Evolutionary conservation across 169 alveolate genomes (phyloP).

Genomic region (Cryptosporidium parvum): DNA sequence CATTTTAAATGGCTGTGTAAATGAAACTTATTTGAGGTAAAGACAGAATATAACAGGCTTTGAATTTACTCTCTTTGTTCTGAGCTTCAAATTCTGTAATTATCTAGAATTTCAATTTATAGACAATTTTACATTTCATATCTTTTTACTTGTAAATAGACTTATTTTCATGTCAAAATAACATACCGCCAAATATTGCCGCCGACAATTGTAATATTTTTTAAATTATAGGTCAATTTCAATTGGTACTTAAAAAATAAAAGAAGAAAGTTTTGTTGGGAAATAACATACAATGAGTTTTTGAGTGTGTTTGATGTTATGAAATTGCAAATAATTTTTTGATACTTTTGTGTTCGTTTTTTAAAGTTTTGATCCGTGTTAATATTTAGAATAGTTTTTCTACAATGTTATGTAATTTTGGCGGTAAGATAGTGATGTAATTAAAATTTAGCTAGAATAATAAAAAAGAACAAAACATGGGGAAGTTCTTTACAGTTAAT

Average conservation of each 20-base stretch:
- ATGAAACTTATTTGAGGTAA: neutral
- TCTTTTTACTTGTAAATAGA: constrained; percentile 49
- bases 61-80: neutral
- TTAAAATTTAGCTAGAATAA: neutral
- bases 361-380: neutral
- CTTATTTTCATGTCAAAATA: constrained; percentile 32
- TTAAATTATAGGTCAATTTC: neutral
- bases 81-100: neutral
- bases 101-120: constrained; percentile 13
- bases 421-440: neutral
- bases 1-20: neutral
- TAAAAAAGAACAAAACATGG: constrained; percentile 11
- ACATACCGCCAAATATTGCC: constrained; percentile 32
- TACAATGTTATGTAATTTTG: neutral
- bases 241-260: neutral
- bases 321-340: neutral
- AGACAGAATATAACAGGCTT: neutral
- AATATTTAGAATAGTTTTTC: neutral
- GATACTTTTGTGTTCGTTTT: neutral
- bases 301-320: neutral
- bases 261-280: neutral
- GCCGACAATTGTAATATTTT: neutral
- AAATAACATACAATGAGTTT: neutral
- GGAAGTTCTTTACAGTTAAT: constrained; percentile 63
- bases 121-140: constrained; percentile 13